These are phyloP conservation scores for Trichoderma semiorbis DNA, from an alignment of 2,329 filamentous ascomycete species.

Conservation along the genomic window DNA sequence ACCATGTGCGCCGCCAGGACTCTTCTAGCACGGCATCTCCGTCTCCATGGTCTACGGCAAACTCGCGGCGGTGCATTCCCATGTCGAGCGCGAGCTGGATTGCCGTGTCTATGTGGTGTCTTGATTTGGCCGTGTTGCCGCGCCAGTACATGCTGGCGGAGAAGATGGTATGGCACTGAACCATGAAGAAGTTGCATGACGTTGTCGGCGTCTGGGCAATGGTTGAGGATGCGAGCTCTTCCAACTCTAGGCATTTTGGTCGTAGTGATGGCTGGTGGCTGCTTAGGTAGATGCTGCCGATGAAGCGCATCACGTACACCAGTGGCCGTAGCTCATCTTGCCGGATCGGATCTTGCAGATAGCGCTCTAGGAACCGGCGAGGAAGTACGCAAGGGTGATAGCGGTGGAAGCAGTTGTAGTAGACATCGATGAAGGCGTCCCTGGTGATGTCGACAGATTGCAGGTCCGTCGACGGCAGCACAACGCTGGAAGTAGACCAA, in stretches of 20 bases:
- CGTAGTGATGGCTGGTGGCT: constrained; percentile 6
- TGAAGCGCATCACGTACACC: constrained; percentile 29
- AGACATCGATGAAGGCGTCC: constrained; percentile 31
- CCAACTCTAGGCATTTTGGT: neutral
- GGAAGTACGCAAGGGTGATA: constrained; percentile 33
- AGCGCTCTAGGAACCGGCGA: constrained; percentile 16
- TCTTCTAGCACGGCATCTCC: constrained; percentile 51
- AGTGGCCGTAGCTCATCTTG: constrained; percentile 23
- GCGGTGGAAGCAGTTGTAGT: constrained; percentile 36
- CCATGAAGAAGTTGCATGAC: constrained; percentile 27
- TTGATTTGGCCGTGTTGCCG: constrained; percentile 25
- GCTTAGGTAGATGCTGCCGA: constrained; percentile 34
- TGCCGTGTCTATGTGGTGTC: constrained; percentile 42
- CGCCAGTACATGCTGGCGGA: constrained; percentile 37
- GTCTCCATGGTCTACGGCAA: constrained; percentile 45
- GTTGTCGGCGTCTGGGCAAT: neutral
- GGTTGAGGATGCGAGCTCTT: constrained; percentile 13
- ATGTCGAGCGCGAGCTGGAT: constrained; percentile 57
- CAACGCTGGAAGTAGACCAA: neutral
- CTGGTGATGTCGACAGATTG: constrained; percentile 7
- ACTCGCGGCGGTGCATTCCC: constrained; percentile 56
- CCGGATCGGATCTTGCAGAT: constrained; percentile 8
- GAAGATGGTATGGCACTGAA: constrained; percentile 36
- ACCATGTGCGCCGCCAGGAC: constrained; percentile 67
- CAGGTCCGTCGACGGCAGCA: neutral